Evolutionary conservation across 495 filamentous ascomycete genomes (phyloP), one percentile per base, ranked within the genome.

Genomic region (Annulohypoxylon maeteangense): DNA sequence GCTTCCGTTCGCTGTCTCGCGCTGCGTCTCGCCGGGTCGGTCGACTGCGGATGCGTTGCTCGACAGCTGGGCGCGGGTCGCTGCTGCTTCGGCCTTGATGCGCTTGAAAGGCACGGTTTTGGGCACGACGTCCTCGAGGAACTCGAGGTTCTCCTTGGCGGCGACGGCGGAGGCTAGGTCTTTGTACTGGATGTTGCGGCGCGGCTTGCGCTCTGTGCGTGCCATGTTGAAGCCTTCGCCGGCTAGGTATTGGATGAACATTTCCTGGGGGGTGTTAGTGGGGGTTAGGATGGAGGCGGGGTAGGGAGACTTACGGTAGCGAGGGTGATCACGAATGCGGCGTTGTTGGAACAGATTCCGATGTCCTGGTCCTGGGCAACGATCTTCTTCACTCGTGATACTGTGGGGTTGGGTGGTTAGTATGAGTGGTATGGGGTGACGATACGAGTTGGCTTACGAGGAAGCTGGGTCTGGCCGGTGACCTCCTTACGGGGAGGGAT

Each of bases 141-240:
- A 99, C 75, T 98, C 93, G 62, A 98, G 92, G 81, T 97, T 95
- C 78, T 98, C 95, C 36, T 92, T 89, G 76, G 92, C 91, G 10
- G 92, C 87, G 45, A 98, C 93, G 25, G 95, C 95, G 74, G 88
- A 92, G 60, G 95, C 93, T 25, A 98, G 84, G 79, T 99, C 95
- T 78, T 92, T 93, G 85, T 99, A 99, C 79, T 98, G 96, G 70
- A 99, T 90, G 62, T 94, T 97, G 70, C 95, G 90, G 40, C 95
- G 87, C 27, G 94, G 95, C 79, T 98, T 98, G 61, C 90, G 86
- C 78, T 98, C 95, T 4, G 92, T 86, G 68, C 93, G 94, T 64
- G 95, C 91, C 76, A 97, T 92, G 75, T 93, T 93, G 73, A 97
- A 87, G 27, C 88, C 91, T 81, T 97, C 92, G 65, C 90, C 87